Evolutionary conservation across 257 asterid species (phyloP).

Genomic region (Lantana camara): DNA sequence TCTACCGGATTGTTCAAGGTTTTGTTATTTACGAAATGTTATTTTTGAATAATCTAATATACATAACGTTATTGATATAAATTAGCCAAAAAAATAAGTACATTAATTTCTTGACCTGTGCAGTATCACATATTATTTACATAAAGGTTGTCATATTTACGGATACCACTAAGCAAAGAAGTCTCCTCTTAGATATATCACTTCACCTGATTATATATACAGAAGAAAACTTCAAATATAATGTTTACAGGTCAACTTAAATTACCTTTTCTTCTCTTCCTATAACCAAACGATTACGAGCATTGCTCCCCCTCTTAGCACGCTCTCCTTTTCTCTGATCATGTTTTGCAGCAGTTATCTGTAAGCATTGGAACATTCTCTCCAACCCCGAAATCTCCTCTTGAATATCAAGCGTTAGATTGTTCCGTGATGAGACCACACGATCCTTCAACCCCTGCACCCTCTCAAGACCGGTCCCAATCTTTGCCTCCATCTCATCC

Average conservation of each 20-base stretch:
- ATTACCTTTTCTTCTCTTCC: constrained; percentile 25
- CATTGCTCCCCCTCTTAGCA: constrained; percentile 34
- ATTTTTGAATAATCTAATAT: not conserved
- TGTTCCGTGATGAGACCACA: constrained; percentile 17
- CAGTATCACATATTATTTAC: constrained; percentile 21
- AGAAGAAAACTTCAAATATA: not conserved
- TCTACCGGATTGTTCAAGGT: not conserved
- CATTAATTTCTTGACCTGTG: not conserved
- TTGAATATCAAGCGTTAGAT: constrained; percentile 33
- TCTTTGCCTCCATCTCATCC: constrained; percentile 54
- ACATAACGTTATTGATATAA: too few species aligned
- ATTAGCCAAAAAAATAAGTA: not conserved
- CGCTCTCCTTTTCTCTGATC: constrained; percentile 45
- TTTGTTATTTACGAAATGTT: not conserved
- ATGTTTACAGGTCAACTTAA: not conserved
- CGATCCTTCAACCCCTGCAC: constrained; percentile 46
- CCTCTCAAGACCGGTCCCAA: constrained; percentile 40
- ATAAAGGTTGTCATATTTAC: constrained; percentile 6
- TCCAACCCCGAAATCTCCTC: constrained; percentile 53
- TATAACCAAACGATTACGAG: constrained; percentile 36
- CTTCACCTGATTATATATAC: not conserved
- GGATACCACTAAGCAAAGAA: not conserved
- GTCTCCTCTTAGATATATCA: too few species aligned
- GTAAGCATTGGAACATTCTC: constrained; percentile 47
- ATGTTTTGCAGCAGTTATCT: constrained; percentile 35